Evolutionary conservation across 345 rosid genomes (phyloP), one percentile per base, ranked within the genome.

Genomic region (Salix brachista): DNA sequence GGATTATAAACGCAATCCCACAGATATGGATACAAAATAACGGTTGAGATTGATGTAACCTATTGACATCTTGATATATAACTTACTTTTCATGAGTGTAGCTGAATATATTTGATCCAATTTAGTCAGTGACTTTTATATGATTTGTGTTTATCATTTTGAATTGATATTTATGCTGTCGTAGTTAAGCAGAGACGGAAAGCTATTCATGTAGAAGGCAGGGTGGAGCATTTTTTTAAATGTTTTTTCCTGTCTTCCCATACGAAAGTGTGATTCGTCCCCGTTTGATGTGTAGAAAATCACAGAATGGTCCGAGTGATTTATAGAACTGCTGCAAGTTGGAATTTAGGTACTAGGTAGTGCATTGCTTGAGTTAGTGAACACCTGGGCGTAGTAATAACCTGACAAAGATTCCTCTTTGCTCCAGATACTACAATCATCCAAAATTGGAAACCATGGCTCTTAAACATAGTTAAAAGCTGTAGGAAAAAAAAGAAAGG

Each of bases 1-100:
- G 67, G 87, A 74, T 30, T 69, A 64, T 77, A 77, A 32, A 44
- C 23, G 26, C 69, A 73, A 73, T 62, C 64, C 81, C 14, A 21
- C 58, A 18, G 62, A 46, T 11, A 65, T 68, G 75, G 76, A 81
- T 52, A 77, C 84, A 1, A 61, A 61, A 64, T 44, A 74, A 72
- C 52, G 66, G 11, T 36, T 56, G 12, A 67, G 8, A 58, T 23
- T 54, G 46, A 73, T 42, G 25, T 12, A 23, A 2, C 23, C n/a
- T 3, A 19, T 8, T 58, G 14, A 21, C 0, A 21, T 23, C 60
- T 72, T 8, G 54, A 18, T 11, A 16, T 23, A 23, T 8, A 42
- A 44, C 41, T n/a, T 19, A 26, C 11, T 25, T 23, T 42, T 50
- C 8, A 2, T 8, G 21, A 14, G 62, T 54, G 2, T n/a, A 42